Conservation (phyloP, 176 grass and related monocot genomes). For the Bolboschoenus planiculmis region DNA sequence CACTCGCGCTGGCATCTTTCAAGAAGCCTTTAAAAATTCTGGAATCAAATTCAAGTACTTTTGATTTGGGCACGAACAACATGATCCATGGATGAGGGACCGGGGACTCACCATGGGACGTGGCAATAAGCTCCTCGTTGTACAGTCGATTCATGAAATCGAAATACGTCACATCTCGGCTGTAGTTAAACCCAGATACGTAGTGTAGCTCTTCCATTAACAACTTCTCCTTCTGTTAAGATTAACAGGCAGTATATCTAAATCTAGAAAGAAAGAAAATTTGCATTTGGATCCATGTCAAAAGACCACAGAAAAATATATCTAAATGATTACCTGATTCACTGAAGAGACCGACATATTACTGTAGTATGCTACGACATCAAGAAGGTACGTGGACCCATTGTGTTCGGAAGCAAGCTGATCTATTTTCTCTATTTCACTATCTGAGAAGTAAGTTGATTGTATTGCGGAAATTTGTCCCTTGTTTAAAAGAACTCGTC, state of each 20-base stretch:
- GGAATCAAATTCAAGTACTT: constrained; percentile 35
- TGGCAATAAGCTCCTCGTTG: constrained; percentile 18
- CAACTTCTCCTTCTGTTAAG: constrained; percentile 9
- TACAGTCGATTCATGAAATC: not conserved
- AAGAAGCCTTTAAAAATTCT: constrained; percentile 37
- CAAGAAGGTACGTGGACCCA: constrained; percentile 24
- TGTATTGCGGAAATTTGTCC: constrained; percentile 1
- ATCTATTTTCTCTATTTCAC: constrained; percentile 17
- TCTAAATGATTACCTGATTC: not conserved
- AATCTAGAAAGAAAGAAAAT: not conserved
- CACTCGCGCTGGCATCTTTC: not conserved
- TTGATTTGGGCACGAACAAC: constrained; percentile 43
- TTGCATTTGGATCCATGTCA: not conserved
- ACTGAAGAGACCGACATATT: not conserved
- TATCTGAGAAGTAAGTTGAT: constrained; percentile 33
- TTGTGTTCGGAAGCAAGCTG: not conserved
- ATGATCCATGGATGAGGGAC: constrained; percentile 58
- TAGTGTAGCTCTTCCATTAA: constrained; percentile 27
- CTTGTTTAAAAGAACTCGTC: constrained; percentile 26
- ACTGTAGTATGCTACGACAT: constrained; percentile 35
- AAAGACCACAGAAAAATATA: not conserved
- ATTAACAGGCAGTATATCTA: not conserved
- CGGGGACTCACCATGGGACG: constrained; percentile 13
- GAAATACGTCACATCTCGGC: constrained; percentile 3
- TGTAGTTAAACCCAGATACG: constrained; percentile 27